Evolutionary conservation across 768 basidiomycete species (phyloP), one percentile per base, ranked within the genome.

Genomic region (Boletales sp.): DNA sequence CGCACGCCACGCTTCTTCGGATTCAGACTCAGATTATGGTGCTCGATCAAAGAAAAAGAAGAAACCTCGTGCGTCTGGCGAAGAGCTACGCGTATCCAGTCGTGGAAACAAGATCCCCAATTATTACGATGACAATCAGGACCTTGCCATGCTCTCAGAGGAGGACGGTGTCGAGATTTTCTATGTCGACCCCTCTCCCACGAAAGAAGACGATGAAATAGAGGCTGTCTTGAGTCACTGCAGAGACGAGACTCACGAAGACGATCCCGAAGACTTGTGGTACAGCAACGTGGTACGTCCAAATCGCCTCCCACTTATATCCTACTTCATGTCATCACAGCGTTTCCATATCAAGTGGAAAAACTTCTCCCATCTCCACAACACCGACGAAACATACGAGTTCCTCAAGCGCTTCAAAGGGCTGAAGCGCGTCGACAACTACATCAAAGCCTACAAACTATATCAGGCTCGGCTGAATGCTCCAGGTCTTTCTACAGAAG

Each of bases 291-390:
- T 95, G 58, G 94, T 93, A 68, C 48, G 79, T 68, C 28, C 10
- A 43, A 14, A 28, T 12, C 19, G 13, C 3, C 11, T 14, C 7
- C 31, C 21, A 17, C 40, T 42, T 15, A 10, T 25, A 1, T 37
- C 15, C 7, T 46, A 9, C 63, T 56, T 30, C 61, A 30, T 38
- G 48, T 48, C 21, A 46, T 52, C 57, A 4, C 63, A 96, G 94
- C 93, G 94, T 45, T 99, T 88, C 76, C 93, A 97, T 67, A 94
- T 99, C 76, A 99, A 99, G 71, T 99, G 96, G 96, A 97, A 98
- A 70, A 85, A 84, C 59, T 98, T 94, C 70, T 96, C 94, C 10
- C 95, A 98, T 67, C 78, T 98, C 14, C 96, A 98, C 75, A 97
- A 99, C 64, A 99, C 96, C n/a, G 95, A 98, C 65, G 96, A 99